Conservation (phyloP, 305 asterid genomes). For the Solanum hybrid region DNA sequence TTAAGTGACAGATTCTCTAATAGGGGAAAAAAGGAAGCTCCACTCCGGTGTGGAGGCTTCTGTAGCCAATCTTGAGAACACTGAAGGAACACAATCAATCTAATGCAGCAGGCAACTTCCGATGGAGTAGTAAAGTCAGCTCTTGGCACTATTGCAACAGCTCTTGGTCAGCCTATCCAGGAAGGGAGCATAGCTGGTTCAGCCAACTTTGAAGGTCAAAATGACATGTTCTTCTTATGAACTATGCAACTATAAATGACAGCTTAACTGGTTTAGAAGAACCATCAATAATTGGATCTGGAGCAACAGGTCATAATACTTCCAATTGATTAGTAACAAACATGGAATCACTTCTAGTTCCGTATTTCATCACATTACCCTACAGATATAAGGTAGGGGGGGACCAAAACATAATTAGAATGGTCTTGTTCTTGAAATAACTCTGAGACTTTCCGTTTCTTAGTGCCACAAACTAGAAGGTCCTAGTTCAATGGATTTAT, state of each 20-base stretch:
- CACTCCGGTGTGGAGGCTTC: background rate
- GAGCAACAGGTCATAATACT: background rate
- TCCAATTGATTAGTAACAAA: background rate
- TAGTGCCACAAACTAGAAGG: background rate
- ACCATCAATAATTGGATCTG: background rate
- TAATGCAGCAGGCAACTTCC: background rate
- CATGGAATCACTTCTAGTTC: background rate
- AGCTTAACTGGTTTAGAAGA: background rate
- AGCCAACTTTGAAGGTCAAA: background rate
- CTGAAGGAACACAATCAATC: background rate
- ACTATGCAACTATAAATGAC: background rate
- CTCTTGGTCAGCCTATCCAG: background rate
- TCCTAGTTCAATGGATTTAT: background rate
- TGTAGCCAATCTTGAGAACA: background rate
- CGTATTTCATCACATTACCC: background rate
- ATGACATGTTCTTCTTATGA: background rate
- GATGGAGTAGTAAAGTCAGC: background rate
- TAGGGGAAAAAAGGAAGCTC: background rate
- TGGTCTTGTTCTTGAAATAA: background rate
- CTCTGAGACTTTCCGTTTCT: background rate
- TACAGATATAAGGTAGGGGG: background rate
- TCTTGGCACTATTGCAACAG: background rate
- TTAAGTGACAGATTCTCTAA: background rate
- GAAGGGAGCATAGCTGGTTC: background rate
- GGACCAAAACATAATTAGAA: background rate